A percentile compares a stretch with the other conserved stretches of the same genome.
These are phyloP conservation scores for Alternaria triticina DNA, from an alignment of 2,329 filamentous ascomycete species.

Conservation along the genomic window DNA sequence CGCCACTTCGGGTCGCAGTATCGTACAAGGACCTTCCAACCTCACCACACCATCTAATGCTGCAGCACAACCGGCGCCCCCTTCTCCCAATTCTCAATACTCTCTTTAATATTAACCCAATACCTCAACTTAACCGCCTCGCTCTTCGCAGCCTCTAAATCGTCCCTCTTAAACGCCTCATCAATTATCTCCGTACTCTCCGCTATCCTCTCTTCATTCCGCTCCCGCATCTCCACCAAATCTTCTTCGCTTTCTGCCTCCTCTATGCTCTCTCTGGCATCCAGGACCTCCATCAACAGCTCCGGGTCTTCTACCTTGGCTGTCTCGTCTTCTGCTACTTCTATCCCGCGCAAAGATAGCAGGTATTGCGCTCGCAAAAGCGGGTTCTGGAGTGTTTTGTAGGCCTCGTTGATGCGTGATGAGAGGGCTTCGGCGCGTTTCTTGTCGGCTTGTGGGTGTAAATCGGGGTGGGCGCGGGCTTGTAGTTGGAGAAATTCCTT, in stretches of 20 bases:
- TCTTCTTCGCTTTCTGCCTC: slow-evolving; percentile 66
- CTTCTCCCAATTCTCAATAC: slow-evolving; percentile 81
- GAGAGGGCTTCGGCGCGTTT: slow-evolving; percentile 76
- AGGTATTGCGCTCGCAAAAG: slow-evolving; percentile 88
- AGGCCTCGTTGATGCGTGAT: slow-evolving; percentile 87
- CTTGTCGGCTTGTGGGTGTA: slow-evolving; percentile 59
- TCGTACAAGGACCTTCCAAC: neutral
- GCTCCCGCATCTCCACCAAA: slow-evolving; percentile 62
- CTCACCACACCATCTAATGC: slow-evolving; percentile 50
- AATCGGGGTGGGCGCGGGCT: slow-evolving; percentile 75
- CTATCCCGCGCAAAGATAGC: slow-evolving; percentile 72
- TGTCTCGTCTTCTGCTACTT: slow-evolving; percentile 80
- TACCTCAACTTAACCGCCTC: slow-evolving; percentile 84
- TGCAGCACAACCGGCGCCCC: slow-evolving; percentile 68
- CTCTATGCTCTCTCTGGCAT: slow-evolving; percentile 70
- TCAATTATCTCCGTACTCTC: slow-evolving; percentile 69
- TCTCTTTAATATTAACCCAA: slow-evolving; percentile 87
- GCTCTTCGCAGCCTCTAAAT: slow-evolving; percentile 69
- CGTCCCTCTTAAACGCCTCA: slow-evolving; percentile 68
- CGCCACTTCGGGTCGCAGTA: neutral
- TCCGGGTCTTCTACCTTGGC: slow-evolving; percentile 72
- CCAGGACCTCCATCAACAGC: slow-evolving; percentile 79
- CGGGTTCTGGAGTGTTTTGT: slow-evolving; percentile 80
- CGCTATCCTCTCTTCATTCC: slow-evolving; percentile 72
- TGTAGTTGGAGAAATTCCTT: slow-evolving; percentile 89